Evolutionary conservation across 2,329 filamentous ascomycete species (phyloP), one percentile per base, ranked within the genome.

Genomic region (Apiospora aurea): DNA sequence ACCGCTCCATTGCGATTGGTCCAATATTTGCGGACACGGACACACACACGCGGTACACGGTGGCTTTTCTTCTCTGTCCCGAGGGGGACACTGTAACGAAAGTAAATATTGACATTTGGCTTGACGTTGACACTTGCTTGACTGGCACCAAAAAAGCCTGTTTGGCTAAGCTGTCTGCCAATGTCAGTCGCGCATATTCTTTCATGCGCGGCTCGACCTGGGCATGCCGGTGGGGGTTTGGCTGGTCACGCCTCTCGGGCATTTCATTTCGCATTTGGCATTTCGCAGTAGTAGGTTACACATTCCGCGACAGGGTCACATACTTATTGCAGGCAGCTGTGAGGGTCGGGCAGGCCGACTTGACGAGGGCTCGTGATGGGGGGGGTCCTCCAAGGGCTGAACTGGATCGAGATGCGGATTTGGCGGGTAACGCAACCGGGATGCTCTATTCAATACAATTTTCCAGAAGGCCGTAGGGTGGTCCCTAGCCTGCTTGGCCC

Each of bases 331-430:
- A 21, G 16, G 16, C 26, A 10, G 29, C 2, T 21, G 29, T 21
- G 26, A 61, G 14, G 38, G 34, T 64, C 57, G 57, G 57, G 29
- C 57, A 64, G 41, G 57, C 57, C 57, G 57, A 64, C 57, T 38
- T 8, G 5, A 38, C 5, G 34, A 38, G 5, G 5, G 5, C 34
- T 41, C 29, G 21, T 64, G 53, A 61, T 38, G 53, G 53, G 29
- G 53, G 29, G 26, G 51, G 53, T 8, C 29, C 16, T 21, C 24
- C 26, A 57, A 57, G 51, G 26, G 51, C 53, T 61, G 29, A 38
- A 21, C 29, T 64, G 57, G 57, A 64, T 64, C 57, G 57, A 64
- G 57, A 64, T 64, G 57, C 57, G 57, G 34, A 41, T 64, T 64
- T 64, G 57, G 57, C 57, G 57, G 57, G 29, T n/a, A 41, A 64